phyloP scores from a whole-genome alignment of 768 basidiomycete species.

The Suillus cothurnatus region DNA sequence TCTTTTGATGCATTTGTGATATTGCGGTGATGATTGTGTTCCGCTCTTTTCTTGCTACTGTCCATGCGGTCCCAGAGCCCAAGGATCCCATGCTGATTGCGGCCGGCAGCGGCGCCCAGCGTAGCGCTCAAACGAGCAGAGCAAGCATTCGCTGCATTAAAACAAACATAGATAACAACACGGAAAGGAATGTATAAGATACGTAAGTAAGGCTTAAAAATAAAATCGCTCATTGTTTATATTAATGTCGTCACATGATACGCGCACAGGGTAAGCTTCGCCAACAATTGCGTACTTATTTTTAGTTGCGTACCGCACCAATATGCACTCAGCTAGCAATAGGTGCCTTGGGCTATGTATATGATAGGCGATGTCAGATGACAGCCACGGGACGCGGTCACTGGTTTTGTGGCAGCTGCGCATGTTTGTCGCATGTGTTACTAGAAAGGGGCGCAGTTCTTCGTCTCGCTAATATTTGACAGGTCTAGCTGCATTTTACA shows the following conservation, averaged over 20 bases:
- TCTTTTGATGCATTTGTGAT: not conserved
- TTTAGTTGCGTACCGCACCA: too few relatives aligned
- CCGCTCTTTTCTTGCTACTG: not conserved
- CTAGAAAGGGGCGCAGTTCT: not conserved
- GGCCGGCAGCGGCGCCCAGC: not conserved
- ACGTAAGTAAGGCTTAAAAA: too few relatives aligned
- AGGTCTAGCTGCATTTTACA: not conserved
- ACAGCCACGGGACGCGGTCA: not conserved
- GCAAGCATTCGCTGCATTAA: not conserved
- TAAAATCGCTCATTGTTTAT: too few relatives aligned
- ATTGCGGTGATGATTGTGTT: not conserved
- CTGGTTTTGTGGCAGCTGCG: not conserved
- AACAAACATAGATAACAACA: not conserved
- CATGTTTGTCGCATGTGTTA: not conserved
- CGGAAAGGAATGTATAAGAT: not conserved
- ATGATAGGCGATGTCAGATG: not conserved
- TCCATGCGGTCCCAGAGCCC: not conserved
- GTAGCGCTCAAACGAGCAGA: not conserved
- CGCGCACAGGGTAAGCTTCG: not conserved
- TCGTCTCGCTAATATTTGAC: not conserved
- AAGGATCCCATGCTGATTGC: not conserved
- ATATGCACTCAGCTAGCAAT: not conserved
- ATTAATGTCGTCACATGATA: not conserved
- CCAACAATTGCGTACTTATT: too few relatives aligned
- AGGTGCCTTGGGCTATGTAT: not conserved